Percentiles rank a stretch among this genome's conserved stretches.
Evolutionary conservation across 2,329 filamentous ascomycete genomes (phyloP).

Genomic region (Neonectria faginata): DNA sequence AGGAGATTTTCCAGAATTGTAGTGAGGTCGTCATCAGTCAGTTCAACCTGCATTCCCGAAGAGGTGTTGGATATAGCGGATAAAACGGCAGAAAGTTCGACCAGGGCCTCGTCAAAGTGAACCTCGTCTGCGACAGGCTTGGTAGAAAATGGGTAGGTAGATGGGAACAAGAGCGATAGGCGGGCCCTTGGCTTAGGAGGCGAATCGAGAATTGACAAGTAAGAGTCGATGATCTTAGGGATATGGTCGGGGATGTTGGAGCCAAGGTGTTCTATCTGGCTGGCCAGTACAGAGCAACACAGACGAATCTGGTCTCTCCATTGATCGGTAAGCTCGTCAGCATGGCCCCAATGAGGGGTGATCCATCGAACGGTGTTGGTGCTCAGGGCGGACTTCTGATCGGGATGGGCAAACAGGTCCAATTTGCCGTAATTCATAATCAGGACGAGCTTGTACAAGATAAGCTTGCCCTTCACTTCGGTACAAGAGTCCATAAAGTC

Average conservation of each 20-base stretch:
- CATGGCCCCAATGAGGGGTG: conserved; percentile 89
- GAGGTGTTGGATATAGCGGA: conserved; percentile 83
- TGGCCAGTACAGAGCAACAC: conserved; percentile 91
- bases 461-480: conserved; percentile 87
- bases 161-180: conserved; percentile 90
- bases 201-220: conserved; percentile 76
- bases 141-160: conserved; percentile 87
- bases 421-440: conserved; percentile 92
- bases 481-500: conserved; percentile 94
- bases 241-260: conserved; percentile 89
- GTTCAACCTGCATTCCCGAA: conserved; percentile 77
- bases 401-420: conserved; percentile 81
- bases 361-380: conserved; percentile 92
- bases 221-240: conserved; percentile 91
- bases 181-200: conserved; percentile 68
- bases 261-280: conserved; percentile 81
- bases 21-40: conserved; percentile 79
- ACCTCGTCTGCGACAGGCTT: conserved; percentile 72
- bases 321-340: conserved; percentile 79
- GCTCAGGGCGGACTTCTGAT: conserved; percentile 79
- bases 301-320: conserved; percentile 94
- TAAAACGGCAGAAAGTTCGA: conserved; percentile 89
- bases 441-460: conserved; percentile 90
- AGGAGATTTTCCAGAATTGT: conserved; percentile 82
- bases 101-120: conserved; percentile 84